Evolutionary conservation across 805 yeast species (phyloP).

Genomic region (Blastobotrys attinorum): DNA sequence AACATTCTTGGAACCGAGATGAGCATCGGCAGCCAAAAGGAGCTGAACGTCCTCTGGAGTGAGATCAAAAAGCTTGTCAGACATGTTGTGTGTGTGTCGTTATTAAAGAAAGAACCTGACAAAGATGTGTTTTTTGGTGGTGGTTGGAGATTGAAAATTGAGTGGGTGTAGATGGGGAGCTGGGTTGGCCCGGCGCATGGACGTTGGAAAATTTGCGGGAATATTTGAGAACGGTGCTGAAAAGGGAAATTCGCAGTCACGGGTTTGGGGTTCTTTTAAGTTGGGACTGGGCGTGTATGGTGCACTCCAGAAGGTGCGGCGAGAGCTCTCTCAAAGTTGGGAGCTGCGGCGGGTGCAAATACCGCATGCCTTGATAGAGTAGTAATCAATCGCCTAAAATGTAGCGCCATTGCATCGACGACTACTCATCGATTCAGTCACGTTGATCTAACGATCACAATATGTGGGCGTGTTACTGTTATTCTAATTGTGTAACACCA

Average conservation of each 20-base stretch:
- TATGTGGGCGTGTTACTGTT: no score
- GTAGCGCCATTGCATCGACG: no score
- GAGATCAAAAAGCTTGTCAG: conserved; percentile 36
- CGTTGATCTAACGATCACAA: no score
- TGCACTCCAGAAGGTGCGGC: no score
- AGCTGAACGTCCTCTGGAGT: conserved; percentile 98
- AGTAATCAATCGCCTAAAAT: no score
- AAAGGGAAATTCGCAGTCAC: background rate
- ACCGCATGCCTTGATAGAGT: no score
- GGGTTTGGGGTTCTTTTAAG: no score
- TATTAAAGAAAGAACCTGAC: background rate
- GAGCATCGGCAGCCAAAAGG: conserved; percentile 98
- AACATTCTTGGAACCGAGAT: conserved; percentile 99
- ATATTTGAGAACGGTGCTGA: background rate
- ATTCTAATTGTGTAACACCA: no score
- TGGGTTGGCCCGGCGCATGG: background rate
- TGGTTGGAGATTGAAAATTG: background rate
- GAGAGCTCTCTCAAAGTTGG: no score
- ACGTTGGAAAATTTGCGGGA: background rate
- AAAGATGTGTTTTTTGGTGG: background rate
- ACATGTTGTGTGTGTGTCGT: conserved; percentile 9
- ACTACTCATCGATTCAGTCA: no score
- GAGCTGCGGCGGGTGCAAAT: no score
- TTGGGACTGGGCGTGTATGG: no score
- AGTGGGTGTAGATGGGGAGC: background rate